phyloP scores from a whole-genome alignment of 2,329 filamentous ascomycete species.

The Aspergillus fructus region DNA sequence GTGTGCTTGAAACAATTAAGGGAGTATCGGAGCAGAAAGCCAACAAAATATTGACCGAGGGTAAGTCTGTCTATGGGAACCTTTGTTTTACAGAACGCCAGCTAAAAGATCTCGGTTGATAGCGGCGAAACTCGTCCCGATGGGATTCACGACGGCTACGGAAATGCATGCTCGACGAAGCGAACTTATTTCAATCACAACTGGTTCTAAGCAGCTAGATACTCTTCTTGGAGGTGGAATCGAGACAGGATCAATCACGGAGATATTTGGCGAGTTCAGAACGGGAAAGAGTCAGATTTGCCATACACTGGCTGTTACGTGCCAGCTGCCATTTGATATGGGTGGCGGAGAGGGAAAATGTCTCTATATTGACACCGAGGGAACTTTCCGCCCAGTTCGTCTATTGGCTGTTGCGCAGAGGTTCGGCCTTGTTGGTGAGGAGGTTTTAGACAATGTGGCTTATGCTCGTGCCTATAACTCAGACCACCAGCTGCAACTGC shows the following conservation, averaged over 20 bases:
- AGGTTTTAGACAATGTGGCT: constrained; percentile 96
- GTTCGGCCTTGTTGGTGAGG: constrained; percentile 91
- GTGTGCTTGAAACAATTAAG: constrained; percentile 90
- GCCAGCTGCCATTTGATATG: constrained; percentile 97
- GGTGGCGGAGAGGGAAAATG: constrained; percentile 98
- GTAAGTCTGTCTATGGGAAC: constrained; percentile 51
- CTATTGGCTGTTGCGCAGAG: constrained; percentile 88
- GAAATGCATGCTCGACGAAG: constrained; percentile 98
- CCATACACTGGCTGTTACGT: constrained; percentile 97
- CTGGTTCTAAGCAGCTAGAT: constrained; percentile 95
- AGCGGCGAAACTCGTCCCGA: constrained; percentile 95
- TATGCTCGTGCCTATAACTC: constrained; percentile 98
- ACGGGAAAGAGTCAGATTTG: constrained; percentile 99
- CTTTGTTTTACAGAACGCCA: background rate
- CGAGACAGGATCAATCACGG: constrained; percentile 96
- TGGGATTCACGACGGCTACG: constrained; percentile 98
- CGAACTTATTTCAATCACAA: constrained; percentile 96
- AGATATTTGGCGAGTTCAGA: constrained; percentile 96
- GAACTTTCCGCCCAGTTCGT: constrained; percentile 91
- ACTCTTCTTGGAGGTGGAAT: constrained; percentile 91
- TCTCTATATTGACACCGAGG: constrained; percentile 97
- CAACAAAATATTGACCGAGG: constrained; percentile 83
- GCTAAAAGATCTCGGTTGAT: constrained; percentile 15
- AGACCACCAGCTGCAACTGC: constrained; percentile 90
- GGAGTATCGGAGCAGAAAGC: constrained; percentile 98